phyloP scores from a whole-genome alignment of 768 basidiomycete genomes.

The Amylocystis lapponica region DNA sequence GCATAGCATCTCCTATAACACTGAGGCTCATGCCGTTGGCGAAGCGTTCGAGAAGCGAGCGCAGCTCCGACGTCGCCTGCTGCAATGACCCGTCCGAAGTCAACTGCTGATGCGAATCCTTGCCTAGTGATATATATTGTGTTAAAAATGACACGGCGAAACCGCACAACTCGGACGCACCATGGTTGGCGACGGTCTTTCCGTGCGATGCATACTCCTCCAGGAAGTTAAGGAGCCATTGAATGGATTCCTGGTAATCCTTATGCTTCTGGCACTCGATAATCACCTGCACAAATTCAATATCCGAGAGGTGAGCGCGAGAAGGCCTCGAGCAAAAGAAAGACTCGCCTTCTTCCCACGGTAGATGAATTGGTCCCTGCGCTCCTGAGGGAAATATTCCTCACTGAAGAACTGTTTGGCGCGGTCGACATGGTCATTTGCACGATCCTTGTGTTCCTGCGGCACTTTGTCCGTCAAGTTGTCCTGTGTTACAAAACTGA shows the following conservation, averaged over 20 bases:
- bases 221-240: slow-evolving; percentile 63
- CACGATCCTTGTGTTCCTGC: slow-evolving; percentile 58
- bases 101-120: slow-evolving; percentile 13
- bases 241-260: slow-evolving; percentile 78
- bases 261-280: slow-evolving; percentile 90
- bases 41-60: slow-evolving; percentile 86
- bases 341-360: slow-evolving; percentile 79
- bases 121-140: slow-evolving; percentile 1
- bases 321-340: not conserved
- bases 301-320: not conserved
- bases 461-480: slow-evolving; percentile 54
- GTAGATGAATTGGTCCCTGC: slow-evolving; percentile 90
- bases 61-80: slow-evolving; percentile 54
- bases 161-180: not conserved
- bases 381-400: slow-evolving; percentile 86
- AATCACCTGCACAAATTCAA: slow-evolving; percentile 47
- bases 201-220: slow-evolving; percentile 51
- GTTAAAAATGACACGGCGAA: not conserved
- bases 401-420: slow-evolving; percentile 67
- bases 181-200: slow-evolving; percentile 19
- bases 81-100: slow-evolving; percentile 51
- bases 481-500: slow-evolving; percentile 27
- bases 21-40: slow-evolving; percentile 70
- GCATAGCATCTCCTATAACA: slow-evolving; percentile 61
- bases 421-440: slow-evolving; percentile 47